phyloP scores from a whole-genome alignment of 2,329 filamentous ascomycete species.

The Albophoma yamanashiensis region DNA sequence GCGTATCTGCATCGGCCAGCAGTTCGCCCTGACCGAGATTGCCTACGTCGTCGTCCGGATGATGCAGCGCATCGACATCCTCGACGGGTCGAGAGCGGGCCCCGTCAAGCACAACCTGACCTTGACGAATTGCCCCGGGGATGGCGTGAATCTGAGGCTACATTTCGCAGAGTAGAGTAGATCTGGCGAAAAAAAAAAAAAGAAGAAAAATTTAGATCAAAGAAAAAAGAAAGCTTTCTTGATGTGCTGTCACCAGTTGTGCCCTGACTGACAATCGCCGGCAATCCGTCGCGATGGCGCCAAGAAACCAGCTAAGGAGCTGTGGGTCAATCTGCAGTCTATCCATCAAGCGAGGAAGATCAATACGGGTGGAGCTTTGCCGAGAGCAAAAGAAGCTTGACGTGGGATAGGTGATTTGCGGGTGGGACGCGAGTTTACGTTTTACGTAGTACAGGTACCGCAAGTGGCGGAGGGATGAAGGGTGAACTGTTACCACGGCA shows the following conservation, averaged over 20 bases:
- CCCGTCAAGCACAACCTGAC: slow-evolving; percentile 9
- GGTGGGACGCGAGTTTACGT: too few species aligned
- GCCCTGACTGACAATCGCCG: too few species aligned
- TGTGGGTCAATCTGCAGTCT: background rate
- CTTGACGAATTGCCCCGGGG: slow-evolving; percentile 9
- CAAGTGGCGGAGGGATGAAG: too few species aligned
- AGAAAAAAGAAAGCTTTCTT: too few species aligned
- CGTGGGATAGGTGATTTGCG: too few species aligned
- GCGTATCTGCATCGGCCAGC: slow-evolving; percentile 16
- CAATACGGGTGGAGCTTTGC: background rate
- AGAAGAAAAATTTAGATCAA: too few species aligned
- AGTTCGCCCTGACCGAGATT: slow-evolving; percentile 15
- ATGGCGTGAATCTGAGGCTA: slow-evolving; percentile 10
- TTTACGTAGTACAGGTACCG: too few species aligned
- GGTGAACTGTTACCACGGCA: too few species aligned
- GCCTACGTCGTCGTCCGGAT: slow-evolving; percentile 11
- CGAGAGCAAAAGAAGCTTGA: background rate
- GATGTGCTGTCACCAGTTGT: too few species aligned
- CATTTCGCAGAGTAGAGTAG: slow-evolving; percentile 7
- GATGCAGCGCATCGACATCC: slow-evolving; percentile 10
- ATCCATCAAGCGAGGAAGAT: background rate
- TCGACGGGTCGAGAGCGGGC: slow-evolving; percentile 9
- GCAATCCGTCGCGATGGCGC: background rate
- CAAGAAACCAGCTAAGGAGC: background rate
- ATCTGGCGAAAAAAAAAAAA: too few species aligned